phyloP scores from a whole-genome alignment of 1,139 yeast species.

The Sugiyamaella paludigena region DNA sequence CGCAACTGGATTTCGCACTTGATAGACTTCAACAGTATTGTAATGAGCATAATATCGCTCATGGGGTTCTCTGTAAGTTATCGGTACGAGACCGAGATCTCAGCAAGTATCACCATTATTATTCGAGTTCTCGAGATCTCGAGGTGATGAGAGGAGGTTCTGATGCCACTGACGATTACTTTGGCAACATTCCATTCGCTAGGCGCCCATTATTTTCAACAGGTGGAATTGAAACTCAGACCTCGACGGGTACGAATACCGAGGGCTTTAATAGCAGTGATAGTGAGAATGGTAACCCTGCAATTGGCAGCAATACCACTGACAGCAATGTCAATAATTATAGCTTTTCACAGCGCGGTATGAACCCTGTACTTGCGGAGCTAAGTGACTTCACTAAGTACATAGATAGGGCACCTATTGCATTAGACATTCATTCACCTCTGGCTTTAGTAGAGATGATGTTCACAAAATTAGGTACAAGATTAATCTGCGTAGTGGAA shows the following conservation, averaged over 20 bases:
- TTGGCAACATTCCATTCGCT: neutral
- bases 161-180: neutral
- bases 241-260: neutral
- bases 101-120: constrained; percentile 24
- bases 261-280: neutral
- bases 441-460: constrained; percentile 53
- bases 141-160: neutral
- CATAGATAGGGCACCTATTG: constrained; percentile 52
- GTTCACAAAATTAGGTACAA: constrained; percentile 54
- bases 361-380: constrained; percentile 22
- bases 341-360: constrained; percentile 3
- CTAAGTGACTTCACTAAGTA: constrained; percentile 45
- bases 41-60: constrained; percentile 25
- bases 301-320: neutral
- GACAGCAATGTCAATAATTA: neutral
- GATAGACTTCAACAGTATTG: constrained; percentile 44
- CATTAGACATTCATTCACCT: constrained; percentile 51
- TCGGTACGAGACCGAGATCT: constrained; percentile 25
- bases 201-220: neutral
- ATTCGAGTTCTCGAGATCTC: constrained; percentile 15
- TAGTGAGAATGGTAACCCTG: neutral
- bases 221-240: too few relatives aligned
- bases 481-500: constrained; percentile 51
- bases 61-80: constrained; percentile 23
- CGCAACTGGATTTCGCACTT: constrained; percentile 53